These are phyloP conservation scores for Sphenostylis stenocarpa DNA, from an alignment of 306 rosid genomes.

Conservation along the genomic window DNA sequence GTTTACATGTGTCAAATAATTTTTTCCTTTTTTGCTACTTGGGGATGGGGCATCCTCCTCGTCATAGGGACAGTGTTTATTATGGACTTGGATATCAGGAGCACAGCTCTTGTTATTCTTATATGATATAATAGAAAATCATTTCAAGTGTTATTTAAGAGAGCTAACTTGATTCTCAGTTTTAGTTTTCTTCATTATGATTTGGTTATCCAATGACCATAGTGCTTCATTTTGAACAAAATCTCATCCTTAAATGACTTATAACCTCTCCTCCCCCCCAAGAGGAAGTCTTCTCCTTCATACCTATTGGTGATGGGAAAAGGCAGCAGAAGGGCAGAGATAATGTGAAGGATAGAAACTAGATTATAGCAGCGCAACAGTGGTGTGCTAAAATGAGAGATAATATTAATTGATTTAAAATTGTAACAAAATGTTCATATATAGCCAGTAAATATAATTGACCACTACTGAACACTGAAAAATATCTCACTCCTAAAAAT, in stretches of 20 bases:
- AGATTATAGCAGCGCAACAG: too few relatives aligned
- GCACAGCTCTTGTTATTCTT: background rate
- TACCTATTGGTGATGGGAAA: too few relatives aligned
- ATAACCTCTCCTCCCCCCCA: background rate
- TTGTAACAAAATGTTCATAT: too few relatives aligned
- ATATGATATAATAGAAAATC: background rate
- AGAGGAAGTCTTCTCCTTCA: background rate
- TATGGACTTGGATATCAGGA: background rate
- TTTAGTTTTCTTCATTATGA: background rate
- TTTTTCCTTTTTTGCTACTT: background rate
- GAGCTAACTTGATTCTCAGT: background rate
- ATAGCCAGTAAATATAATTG: too few relatives aligned
- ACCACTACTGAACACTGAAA: too few relatives aligned
- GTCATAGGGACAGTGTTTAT: background rate
- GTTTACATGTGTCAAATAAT: conserved; percentile 3
- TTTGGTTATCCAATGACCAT: background rate
- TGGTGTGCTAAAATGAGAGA: too few relatives aligned
- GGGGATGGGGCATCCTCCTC: background rate
- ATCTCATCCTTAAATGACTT: background rate
- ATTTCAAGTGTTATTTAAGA: background rate
- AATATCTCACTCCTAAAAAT: too few relatives aligned
- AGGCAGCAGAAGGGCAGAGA: too few relatives aligned
- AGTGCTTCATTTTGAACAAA: background rate
- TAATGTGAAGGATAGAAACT: too few relatives aligned
- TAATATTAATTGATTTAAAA: too few relatives aligned